These are phyloP conservation scores for Somion occarium DNA, from an alignment of 1,284 basidiomycete species.

Conservation along the genomic window DNA sequence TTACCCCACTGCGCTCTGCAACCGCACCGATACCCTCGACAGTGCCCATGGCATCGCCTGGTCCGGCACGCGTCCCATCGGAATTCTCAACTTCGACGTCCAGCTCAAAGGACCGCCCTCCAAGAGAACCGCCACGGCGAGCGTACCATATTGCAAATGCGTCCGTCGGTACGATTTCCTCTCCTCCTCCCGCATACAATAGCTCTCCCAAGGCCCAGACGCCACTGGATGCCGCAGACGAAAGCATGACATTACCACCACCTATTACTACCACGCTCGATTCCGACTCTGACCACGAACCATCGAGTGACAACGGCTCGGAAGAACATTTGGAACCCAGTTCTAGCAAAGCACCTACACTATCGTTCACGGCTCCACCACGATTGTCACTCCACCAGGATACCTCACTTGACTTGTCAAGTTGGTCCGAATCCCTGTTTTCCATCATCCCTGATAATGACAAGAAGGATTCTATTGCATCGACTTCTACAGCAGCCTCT, in stretches of 20 bases:
- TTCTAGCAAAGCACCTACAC: background rate
- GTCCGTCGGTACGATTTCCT: slow-evolving; percentile 21
- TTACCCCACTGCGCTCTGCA: background rate
- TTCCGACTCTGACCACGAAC: background rate
- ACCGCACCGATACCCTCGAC: background rate
- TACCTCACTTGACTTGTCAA: slow-evolving; percentile 20
- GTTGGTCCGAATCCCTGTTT: slow-evolving; percentile 27
- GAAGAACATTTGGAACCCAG: background rate
- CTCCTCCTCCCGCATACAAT: slow-evolving; percentile 27
- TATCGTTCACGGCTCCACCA: slow-evolving; percentile 17
- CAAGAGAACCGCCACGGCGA: slow-evolving; percentile 21
- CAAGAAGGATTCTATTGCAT: background rate
- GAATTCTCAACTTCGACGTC: slow-evolving; percentile 1
- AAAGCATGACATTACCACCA: slow-evolving; percentile 17
- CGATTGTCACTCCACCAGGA: slow-evolving; percentile 27
- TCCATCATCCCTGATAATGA: slow-evolving; percentile 21
- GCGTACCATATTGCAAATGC: slow-evolving; percentile 27
- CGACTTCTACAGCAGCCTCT: background rate
- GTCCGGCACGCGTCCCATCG: slow-evolving; percentile 6
- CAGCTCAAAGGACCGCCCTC: slow-evolving; percentile 21
- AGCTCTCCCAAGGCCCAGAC: slow-evolving; percentile 19
- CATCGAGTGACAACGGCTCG: background rate
- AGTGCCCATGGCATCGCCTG: background rate
- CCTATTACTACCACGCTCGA: slow-evolving; percentile 1
- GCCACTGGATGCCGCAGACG: slow-evolving; percentile 15